These are phyloP conservation scores for Debaryomyces coudertii DNA, from an alignment of 1,139 yeast genomes.

Conservation along the genomic window DNA sequence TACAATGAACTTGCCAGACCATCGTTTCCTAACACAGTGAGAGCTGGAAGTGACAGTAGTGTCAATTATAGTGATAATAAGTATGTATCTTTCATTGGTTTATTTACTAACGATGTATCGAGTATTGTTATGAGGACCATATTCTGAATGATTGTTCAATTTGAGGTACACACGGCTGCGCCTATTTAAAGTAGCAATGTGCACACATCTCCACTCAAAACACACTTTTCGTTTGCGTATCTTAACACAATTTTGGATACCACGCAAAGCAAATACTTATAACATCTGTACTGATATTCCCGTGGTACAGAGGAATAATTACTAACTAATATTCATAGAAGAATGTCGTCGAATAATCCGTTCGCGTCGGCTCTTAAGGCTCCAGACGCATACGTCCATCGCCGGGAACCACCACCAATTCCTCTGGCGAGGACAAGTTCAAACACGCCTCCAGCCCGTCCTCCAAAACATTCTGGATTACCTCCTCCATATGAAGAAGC, in stretches of 20 bases:
- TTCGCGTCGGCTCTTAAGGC: constrained; percentile 52
- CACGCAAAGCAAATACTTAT: background rate
- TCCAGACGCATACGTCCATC: constrained; percentile 38
- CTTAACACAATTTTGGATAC: background rate
- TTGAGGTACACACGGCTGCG: background rate
- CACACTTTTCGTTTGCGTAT: constrained; percentile 4
- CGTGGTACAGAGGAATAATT: constrained; percentile 10
- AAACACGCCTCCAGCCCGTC: constrained; percentile 34
- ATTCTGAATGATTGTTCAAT: background rate
- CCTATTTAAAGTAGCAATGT: constrained; percentile 4
- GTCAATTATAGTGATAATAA: constrained; percentile 34
- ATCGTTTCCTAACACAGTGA: constrained; percentile 32
- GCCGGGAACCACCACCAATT: constrained; percentile 39
- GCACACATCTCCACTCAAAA: constrained; percentile 5
- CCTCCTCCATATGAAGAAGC: constrained; percentile 75
- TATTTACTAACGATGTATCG: background rate
- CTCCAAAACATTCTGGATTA: constrained; percentile 30
- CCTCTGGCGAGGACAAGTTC: constrained; percentile 18
- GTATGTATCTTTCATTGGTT: constrained; percentile 28
- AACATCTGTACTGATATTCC: background rate
- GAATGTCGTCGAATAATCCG: constrained; percentile 59
- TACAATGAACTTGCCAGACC: constrained; percentile 21
- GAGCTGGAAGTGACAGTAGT: constrained; percentile 46
- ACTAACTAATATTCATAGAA: constrained; percentile 34
- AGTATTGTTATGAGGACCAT: background rate